phyloP scores from a whole-genome alignment of 768 basidiomycete species.

The Lenzites betulinus region DNA sequence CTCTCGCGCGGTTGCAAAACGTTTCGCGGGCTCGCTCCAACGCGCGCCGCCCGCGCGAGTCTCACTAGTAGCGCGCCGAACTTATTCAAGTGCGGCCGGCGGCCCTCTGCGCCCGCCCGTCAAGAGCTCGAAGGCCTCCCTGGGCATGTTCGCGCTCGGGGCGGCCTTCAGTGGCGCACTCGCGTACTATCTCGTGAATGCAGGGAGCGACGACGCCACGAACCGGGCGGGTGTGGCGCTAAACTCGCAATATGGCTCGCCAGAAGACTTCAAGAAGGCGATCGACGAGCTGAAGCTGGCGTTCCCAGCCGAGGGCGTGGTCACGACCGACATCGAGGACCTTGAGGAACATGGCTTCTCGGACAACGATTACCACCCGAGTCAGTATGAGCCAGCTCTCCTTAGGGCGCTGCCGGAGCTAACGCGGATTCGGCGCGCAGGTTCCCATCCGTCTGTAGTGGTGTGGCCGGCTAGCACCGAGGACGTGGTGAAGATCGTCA shows the following conservation, averaged over 20 bases:
- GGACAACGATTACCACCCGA: constrained; percentile 50
- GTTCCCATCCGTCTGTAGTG: constrained; percentile 54
- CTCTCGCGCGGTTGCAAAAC: background rate
- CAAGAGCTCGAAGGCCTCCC: background rate
- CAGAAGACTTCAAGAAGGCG: constrained; percentile 53
- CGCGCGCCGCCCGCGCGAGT: too few relatives aligned
- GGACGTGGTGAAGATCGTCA: constrained; percentile 79
- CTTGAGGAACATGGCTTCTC: constrained; percentile 58
- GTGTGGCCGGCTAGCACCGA: constrained; percentile 71
- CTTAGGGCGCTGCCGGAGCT: background rate
- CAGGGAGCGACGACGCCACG: background rate
- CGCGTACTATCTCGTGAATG: constrained; percentile 10
- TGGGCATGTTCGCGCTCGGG: constrained; percentile 1
- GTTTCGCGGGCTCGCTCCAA: too few relatives aligned
- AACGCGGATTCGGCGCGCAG: constrained; percentile 28
- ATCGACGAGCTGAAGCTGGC: constrained; percentile 48
- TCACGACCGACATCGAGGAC: constrained; percentile 55
- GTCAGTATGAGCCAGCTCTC: constrained; percentile 38
- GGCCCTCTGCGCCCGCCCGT: background rate
- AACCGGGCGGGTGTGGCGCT: constrained; percentile 3
- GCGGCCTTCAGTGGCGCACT: constrained; percentile 12
- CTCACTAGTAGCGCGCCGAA: background rate
- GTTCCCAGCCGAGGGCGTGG: constrained; percentile 40
- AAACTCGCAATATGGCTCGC: constrained; percentile 47
- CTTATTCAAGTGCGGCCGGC: background rate